Conservation (phyloP, 2,329 filamentous ascomycete species). For the Colletotrichum magnum region DNA sequence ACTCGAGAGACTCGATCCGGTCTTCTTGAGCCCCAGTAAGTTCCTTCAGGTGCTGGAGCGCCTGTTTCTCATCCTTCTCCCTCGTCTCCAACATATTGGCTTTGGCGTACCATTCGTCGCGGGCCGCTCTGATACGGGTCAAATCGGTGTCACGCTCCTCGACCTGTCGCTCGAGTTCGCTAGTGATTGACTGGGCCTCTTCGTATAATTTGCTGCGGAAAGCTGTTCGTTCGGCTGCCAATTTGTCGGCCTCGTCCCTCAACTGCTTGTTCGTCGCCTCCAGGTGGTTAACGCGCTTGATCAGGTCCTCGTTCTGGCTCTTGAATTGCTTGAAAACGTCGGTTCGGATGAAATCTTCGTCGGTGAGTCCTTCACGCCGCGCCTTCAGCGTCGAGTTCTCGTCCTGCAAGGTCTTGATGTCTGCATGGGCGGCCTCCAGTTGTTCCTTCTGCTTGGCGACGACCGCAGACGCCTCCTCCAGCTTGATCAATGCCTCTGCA, state of each 20-base stretch:
- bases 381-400: conserved; percentile 82
- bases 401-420: conserved; percentile 81
- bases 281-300: conserved; percentile 91
- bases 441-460: conserved; percentile 91
- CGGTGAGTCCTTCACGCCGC: conserved; percentile 80
- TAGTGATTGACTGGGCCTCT: conserved; percentile 79
- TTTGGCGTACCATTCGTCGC: conserved; percentile 90
- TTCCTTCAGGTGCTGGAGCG: conserved; percentile 83
- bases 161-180: conserved; percentile 86
- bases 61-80: conserved; percentile 81
- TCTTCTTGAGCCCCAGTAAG: conserved; percentile 84
- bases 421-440: conserved; percentile 81
- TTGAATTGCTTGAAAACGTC: conserved; percentile 95
- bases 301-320: conserved; percentile 90
- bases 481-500: conserved; percentile 80
- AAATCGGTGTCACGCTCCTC: conserved; percentile 87
- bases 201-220: conserved; percentile 86
- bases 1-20: conserved; percentile 85
- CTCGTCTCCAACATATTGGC: conserved; percentile 83
- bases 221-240: conserved; percentile 86
- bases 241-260: conserved; percentile 86
- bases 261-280: conserved; percentile 90
- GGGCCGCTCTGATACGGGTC: conserved; percentile 83
- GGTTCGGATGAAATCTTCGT: conserved; percentile 94
- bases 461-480: conserved; percentile 83